Conservation (phyloP, 331 rosid species). For the Quercus tomentella region DNA sequence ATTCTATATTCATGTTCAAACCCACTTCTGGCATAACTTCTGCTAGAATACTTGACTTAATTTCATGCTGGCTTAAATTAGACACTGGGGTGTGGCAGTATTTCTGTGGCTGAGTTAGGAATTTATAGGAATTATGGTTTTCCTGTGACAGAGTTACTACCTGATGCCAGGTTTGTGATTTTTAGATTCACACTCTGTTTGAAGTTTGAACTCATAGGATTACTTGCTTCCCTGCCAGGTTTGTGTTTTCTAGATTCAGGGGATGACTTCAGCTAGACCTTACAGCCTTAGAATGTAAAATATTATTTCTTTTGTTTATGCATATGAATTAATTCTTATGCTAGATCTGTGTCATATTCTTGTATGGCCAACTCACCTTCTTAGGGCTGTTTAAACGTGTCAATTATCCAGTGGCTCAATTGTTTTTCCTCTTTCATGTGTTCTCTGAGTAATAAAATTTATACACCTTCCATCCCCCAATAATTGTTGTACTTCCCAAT, state of each 20-base stretch:
- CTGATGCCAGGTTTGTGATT: too few species aligned
- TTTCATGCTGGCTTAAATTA: too few species aligned
- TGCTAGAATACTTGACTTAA: neutral
- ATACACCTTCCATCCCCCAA: neutral
- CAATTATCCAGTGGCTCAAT: neutral
- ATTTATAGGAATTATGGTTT: neutral
- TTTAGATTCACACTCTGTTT: neutral
- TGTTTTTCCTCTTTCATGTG: neutral
- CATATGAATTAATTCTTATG: neutral
- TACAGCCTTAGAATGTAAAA: neutral
- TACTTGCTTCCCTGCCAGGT: neutral
- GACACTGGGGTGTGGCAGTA: neutral
- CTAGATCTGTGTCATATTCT: neutral
- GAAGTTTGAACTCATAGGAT: neutral
- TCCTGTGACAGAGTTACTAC: neutral
- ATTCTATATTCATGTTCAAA: neutral
- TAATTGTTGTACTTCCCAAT: neutral
- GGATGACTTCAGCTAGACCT: neutral
- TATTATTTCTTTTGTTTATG: neutral
- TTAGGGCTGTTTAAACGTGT: neutral
- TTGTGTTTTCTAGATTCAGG: neutral
- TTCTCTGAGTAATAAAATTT: neutral
- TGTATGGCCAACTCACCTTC: neutral
- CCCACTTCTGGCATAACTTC: neutral
- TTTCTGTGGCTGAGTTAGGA: neutral